These are phyloP conservation scores for Phytophthora hibernalis DNA, from an alignment of 352 stramenopile species.

Conservation along the genomic window DNA sequence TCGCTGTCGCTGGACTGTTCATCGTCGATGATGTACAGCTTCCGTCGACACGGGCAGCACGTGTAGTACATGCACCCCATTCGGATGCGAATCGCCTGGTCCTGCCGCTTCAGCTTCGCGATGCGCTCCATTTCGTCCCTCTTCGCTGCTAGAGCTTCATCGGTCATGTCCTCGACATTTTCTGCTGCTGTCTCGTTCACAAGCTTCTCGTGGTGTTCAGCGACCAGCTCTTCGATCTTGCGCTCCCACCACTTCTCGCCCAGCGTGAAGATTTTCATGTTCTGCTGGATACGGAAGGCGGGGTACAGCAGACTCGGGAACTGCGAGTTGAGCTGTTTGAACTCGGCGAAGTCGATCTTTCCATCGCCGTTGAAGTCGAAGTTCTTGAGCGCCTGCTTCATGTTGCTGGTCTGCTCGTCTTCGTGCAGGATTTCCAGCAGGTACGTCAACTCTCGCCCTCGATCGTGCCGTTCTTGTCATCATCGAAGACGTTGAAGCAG, in stretches of 20 bases:
- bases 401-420: constrained; percentile 72
- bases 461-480: constrained; percentile 77
- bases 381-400: constrained; percentile 62
- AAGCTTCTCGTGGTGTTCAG: constrained; percentile 55
- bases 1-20: constrained; percentile 44
- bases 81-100: constrained; percentile 61
- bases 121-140: constrained; percentile 32
- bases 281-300: constrained; percentile 77
- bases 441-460: constrained; percentile 66
- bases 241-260: constrained; percentile 71
- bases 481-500: constrained; percentile 82
- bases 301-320: constrained; percentile 76
- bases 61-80: constrained; percentile 77
- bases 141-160: constrained; percentile 42
- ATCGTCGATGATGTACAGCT: constrained; percentile 67
- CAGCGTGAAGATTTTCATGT: constrained; percentile 74
- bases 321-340: constrained; percentile 65
- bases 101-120: constrained; percentile 60
- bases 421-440: constrained; percentile 75
- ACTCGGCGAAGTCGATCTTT: constrained; percentile 78
- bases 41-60: constrained; percentile 67
- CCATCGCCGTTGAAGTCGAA: constrained; percentile 80
- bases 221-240: constrained; percentile 60
- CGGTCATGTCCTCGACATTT: constrained; percentile 38
- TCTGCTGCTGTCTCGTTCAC: constrained; percentile 38